Base-by-base conservation (phyloP, 2,329 filamentous ascomycete species). In the Akanthomyces dipterigenus region DNA sequence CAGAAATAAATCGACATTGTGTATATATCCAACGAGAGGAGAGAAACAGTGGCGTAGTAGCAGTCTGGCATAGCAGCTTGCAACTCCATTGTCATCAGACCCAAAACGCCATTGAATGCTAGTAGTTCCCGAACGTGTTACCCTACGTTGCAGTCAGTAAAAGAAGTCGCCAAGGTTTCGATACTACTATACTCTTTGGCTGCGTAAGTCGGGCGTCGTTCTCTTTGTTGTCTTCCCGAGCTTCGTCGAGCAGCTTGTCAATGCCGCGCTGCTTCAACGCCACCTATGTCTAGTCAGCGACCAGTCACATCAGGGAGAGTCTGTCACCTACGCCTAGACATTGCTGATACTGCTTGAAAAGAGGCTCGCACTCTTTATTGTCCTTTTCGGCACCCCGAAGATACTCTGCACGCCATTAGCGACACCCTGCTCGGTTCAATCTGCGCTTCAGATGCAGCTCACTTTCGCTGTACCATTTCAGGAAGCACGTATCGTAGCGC, bases 401-500 rank as follows among this genome's bases (percentile, higher is more conserved):
- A 71, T 96, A 99, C 76, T 97, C 95, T 95, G 66, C 14, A 31
- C 18, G 24, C 20, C 57, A 18, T 59, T 60, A 62, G 55, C 24
- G 20, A 42, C n/a, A 38, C 53, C 14, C 5, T 26, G 46, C 65
- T 18, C 64, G 61, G 62, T 57, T n/a, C 59, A 40, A 36, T 53
- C 53, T 18, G 60, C 67, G 56, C 56, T 45, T 51, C 34, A 24
- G 63, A 55, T 7, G 49, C 40, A 57, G 75, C 88, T 63, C 81
- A 97, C 95, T 98, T 77, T 99, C 95, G 72, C 93, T 97, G 75
- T 99, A 99, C 95, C 95, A 99, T 77, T 96, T 98, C 65, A 99
- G 79, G 73, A 99, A 99, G 78, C 95, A 99, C 57, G 89, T 93
- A 75, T 99, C 95, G 73, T 99, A 99, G 69, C 88, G 90, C 73